These are phyloP conservation scores for Ulvella scutata DNA, from an alignment of 139 green algal genomes.

Conservation along the genomic window DNA sequence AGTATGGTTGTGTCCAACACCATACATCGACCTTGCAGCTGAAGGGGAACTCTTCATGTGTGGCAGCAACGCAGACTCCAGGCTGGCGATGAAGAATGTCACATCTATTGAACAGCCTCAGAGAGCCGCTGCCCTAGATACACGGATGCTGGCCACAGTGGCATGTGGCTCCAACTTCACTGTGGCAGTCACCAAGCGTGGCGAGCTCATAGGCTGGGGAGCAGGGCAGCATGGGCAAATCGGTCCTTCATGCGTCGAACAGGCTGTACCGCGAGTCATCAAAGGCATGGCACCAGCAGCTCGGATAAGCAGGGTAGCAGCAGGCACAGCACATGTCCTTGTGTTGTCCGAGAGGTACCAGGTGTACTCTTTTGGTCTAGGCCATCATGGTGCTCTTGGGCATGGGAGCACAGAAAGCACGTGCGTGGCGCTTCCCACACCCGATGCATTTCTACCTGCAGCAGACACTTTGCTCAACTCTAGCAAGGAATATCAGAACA, in stretches of 20 bases:
- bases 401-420: constrained; percentile 4
- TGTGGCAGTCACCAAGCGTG: constrained; percentile 29
- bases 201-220: constrained; percentile 32
- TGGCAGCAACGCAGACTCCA: constrained; percentile 31
- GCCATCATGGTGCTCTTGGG: not conserved
- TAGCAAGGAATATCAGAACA: too few relatives aligned
- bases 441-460: constrained; percentile 10
- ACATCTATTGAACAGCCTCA: not conserved
- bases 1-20: too few relatives aligned
- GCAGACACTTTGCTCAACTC: not conserved
- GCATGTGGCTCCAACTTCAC: constrained; percentile 28
- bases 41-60: constrained; percentile 37
- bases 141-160: constrained; percentile 12
- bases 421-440: not conserved
- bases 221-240: constrained; percentile 44
- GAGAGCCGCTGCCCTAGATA: constrained; percentile 28
- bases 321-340: constrained; percentile 10
- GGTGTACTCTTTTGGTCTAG: not conserved
- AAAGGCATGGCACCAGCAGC: not conserved
- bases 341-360: not conserved
- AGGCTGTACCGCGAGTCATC: constrained; percentile 3
- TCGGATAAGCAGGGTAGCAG: not conserved
- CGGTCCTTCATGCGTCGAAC: constrained; percentile 14
- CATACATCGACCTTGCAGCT: constrained; percentile 12
- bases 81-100: constrained; percentile 20